A percentile compares a stretch with the other conserved stretches of the same genome.
phyloP scores from a whole-genome alignment of 192 early-diverging fungal genomes.

The Coemansia sp. region DNA sequence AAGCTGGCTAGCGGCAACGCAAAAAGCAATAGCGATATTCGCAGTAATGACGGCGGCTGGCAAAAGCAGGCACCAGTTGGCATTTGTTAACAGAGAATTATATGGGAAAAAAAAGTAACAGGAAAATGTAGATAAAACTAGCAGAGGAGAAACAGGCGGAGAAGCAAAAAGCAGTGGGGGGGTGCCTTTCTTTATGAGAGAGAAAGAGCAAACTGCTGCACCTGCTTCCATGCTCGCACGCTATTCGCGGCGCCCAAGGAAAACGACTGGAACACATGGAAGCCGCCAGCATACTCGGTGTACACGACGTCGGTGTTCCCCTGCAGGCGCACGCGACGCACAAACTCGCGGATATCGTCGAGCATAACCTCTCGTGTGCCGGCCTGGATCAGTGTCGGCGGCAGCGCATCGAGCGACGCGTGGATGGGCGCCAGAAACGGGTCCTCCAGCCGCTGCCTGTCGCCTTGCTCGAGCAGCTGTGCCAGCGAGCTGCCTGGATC shows the following conservation, averaged over 20 bases:
- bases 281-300: constrained; percentile 16
- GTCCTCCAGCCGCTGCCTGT: constrained; percentile 6
- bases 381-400: constrained; percentile 39
- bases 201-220: constrained; percentile 15
- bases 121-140: too few species aligned
- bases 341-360: constrained; percentile 47
- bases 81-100: too few species aligned
- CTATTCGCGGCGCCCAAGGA: neutral
- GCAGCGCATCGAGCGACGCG: constrained; percentile 17
- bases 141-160: neutral
- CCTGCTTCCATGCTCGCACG: constrained; percentile 11
- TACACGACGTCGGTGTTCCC: neutral
- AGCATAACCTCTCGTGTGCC: constrained; percentile 36
- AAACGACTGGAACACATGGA: constrained; percentile 41
- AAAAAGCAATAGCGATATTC: neutral
- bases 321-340: neutral
- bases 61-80: too few species aligned
- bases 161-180: too few species aligned
- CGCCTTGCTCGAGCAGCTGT: constrained; percentile 12
- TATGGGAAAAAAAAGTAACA: too few species aligned
- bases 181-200: constrained; percentile 1
- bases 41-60: too few species aligned
- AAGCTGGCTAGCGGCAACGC: neutral
- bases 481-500: neutral
- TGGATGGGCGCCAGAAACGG: constrained; percentile 41